Evolutionary conservation across 1,284 basidiomycete species (phyloP).

Genomic region (Stereum hirsutum): DNA sequence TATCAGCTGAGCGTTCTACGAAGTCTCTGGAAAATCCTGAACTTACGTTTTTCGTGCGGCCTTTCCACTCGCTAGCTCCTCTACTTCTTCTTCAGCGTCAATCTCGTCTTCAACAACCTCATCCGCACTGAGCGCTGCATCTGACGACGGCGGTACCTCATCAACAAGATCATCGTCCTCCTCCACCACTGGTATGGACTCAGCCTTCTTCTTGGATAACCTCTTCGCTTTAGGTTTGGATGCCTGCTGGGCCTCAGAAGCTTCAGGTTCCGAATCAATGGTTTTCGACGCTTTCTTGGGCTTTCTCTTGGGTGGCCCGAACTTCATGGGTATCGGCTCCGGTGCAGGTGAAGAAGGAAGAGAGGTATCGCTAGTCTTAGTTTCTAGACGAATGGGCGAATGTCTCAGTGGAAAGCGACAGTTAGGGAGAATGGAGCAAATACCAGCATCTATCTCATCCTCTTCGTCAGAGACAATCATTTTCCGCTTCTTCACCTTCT

Average conservation of each 20-base stretch:
- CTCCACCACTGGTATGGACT: not conserved
- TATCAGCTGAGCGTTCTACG: not conserved
- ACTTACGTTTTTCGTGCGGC: slow-evolving; percentile 57
- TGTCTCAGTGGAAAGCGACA: too few relatives aligned
- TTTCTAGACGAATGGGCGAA: too few relatives aligned
- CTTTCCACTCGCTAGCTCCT: too few relatives aligned
- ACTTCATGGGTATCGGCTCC: not conserved
- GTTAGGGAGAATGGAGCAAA: too few relatives aligned
- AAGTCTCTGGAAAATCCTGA: not conserved
- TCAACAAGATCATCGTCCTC: slow-evolving; percentile 9
- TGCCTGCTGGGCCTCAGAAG: not conserved
- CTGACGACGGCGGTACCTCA: slow-evolving; percentile 16
- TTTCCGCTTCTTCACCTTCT: slow-evolving; percentile 7
- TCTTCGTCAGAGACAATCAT: slow-evolving; percentile 12
- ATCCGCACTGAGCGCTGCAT: slow-evolving; percentile 41
- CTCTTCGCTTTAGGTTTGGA: not conserved
- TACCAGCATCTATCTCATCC: slow-evolving; percentile 14
- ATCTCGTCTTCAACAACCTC: slow-evolving; percentile 39
- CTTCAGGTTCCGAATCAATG: not conserved
- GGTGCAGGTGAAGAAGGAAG: too few relatives aligned
- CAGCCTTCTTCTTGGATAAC: not conserved
- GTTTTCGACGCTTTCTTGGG: slow-evolving; percentile 3
- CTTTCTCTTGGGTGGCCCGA: slow-evolving; percentile 3
- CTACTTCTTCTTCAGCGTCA: slow-evolving; percentile 35
- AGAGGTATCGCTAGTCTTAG: too few relatives aligned